Conservation (phyloP, 129 eudicot species). For the Flaveria robusta region DNA sequence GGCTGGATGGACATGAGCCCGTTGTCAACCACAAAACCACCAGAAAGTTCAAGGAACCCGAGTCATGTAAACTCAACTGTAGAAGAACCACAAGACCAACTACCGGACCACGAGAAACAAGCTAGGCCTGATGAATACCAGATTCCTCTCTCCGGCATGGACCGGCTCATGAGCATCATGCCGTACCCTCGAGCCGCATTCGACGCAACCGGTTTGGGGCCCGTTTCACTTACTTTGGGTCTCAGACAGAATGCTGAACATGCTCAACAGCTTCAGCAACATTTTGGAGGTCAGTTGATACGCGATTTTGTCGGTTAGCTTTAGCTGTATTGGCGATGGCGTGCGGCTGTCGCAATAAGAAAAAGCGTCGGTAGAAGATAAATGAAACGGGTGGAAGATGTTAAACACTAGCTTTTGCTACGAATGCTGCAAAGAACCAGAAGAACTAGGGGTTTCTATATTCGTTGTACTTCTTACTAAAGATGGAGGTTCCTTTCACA, state of each 20-base stretch:
- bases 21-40: slow-evolving; percentile 35
- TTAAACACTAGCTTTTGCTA: slow-evolving; percentile 20
- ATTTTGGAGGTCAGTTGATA: slow-evolving; percentile 74
- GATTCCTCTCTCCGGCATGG: slow-evolving; percentile 47
- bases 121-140: slow-evolving; percentile 50
- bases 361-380: slow-evolving; percentile 16
- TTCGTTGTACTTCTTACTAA: slow-evolving; percentile 28
- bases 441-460: slow-evolving; percentile 17
- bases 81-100: slow-evolving; percentile 28
- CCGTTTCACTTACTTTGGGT: slow-evolving; percentile 84
- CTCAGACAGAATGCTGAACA: slow-evolving; percentile 74
- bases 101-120: slow-evolving; percentile 54
- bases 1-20: slow-evolving; percentile 31
- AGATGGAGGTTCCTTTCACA: slow-evolving; percentile 22
- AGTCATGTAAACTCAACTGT: slow-evolving; percentile 11
- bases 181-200: slow-evolving; percentile 60
- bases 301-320: slow-evolving; percentile 78
- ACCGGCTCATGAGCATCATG: slow-evolving; percentile 54
- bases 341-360: slow-evolving; percentile 24
- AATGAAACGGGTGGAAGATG: slow-evolving; percentile 30
- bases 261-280: slow-evolving; percentile 54
- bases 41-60: slow-evolving; percentile 36
- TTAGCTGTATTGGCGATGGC: slow-evolving; percentile 11
- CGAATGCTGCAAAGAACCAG: slow-evolving; percentile 13
- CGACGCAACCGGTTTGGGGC: slow-evolving; percentile 62